A percentile compares a stretch with the other conserved stretches of the same genome.
phyloP scores from a whole-genome alignment of 2,329 filamentous ascomycete genomes.

The Aspergillus aculeatus region DNA sequence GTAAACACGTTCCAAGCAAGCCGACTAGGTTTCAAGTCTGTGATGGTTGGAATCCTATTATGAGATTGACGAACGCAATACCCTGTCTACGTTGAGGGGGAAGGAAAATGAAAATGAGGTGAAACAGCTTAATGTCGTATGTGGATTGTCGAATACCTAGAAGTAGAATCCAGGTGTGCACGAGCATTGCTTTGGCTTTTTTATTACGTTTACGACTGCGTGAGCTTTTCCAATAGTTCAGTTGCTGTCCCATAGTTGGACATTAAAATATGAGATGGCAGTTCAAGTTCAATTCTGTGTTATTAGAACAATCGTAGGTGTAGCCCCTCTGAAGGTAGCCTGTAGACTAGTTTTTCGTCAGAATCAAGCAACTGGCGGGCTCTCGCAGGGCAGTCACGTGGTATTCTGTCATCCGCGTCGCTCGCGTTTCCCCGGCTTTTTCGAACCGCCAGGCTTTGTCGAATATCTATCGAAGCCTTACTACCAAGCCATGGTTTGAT shows the following conservation, averaged over 20 bases:
- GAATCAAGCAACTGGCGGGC: neutral
- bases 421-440: constrained; percentile 24
- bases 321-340: too few species aligned
- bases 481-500: constrained; percentile 6
- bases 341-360: too few species aligned
- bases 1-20: constrained; percentile 58
- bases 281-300: constrained; percentile 8
- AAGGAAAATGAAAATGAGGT: constrained; percentile 26
- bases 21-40: constrained; percentile 43
- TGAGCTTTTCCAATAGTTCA: constrained; percentile 26
- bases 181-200: constrained; percentile 30
- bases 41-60: constrained; percentile 39
- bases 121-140: constrained; percentile 31
- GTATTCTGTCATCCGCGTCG: constrained; percentile 17
- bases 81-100: constrained; percentile 29
- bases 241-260: constrained; percentile 29
- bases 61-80: constrained; percentile 46
- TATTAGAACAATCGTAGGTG: neutral
- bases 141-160: constrained; percentile 31
- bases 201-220: constrained; percentile 32
- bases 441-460: constrained; percentile 13
- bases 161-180: constrained; percentile 32
- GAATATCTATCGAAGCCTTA: neutral
- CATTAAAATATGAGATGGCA: constrained; percentile 30
- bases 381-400: constrained; percentile 14